Percentiles rank a stretch among this genome's conserved stretches.
These are phyloP conservation scores for Buxus sempervirens DNA, from an alignment of 164 flowering plant species.

Conservation along the genomic window DNA sequence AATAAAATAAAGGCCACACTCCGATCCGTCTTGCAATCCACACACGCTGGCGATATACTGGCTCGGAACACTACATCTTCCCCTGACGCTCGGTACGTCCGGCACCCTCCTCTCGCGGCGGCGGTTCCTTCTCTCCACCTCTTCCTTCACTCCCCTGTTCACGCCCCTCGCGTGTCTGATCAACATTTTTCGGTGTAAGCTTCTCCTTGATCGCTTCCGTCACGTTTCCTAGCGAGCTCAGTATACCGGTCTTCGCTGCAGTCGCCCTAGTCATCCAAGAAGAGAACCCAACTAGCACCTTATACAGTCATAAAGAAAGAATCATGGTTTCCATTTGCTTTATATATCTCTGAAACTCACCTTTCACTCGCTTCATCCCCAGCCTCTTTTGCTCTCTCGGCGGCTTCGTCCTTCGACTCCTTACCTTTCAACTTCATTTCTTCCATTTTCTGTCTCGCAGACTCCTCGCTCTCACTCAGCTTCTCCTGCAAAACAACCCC, in stretches of 20 bases:
- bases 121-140: slow-evolving; percentile 3
- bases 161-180: slow-evolving; percentile 12
- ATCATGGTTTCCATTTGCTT: too few species aligned
- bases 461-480: slow-evolving; percentile 38
- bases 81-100: slow-evolving; percentile 23
- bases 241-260: slow-evolving; percentile 21
- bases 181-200: slow-evolving; percentile 25
- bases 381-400: background rate
- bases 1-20: too few species aligned
- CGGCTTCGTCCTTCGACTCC: slow-evolving; percentile 21
- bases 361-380: background rate
- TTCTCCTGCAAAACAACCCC: slow-evolving; percentile 38
- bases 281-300: too few species aligned
- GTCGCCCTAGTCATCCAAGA: slow-evolving; percentile 17
- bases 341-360: background rate
- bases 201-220: slow-evolving; percentile 36
- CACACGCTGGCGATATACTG: too few species aligned
- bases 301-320: too few species aligned
- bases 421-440: slow-evolving; percentile 36
- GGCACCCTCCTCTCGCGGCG: slow-evolving; percentile 22
- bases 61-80: slow-evolving; percentile 24
- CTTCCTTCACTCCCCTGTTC: slow-evolving; percentile 11
- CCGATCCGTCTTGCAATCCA: too few species aligned
- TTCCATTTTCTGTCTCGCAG: slow-evolving; percentile 46
- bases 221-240: slow-evolving; percentile 25